Conservation (phyloP, 257 asterid genomes). For the Penstemon davidsonii region DNA sequence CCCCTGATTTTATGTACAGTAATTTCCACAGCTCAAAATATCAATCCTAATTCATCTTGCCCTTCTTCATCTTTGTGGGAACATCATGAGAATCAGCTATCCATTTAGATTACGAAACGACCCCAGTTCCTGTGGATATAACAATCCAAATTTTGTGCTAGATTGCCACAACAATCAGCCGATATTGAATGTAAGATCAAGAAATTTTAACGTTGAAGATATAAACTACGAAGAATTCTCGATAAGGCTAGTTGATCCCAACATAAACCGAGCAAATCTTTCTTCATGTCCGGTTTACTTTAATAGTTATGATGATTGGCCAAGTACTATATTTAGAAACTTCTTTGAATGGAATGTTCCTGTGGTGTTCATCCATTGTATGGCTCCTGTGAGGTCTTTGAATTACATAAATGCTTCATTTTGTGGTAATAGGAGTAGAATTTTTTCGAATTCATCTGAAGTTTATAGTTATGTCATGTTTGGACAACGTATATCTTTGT, state of each 20-base stretch:
- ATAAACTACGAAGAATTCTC: constrained; percentile 39
- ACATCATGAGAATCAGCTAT: constrained; percentile 34
- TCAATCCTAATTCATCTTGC: constrained; percentile 32
- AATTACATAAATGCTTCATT: constrained; percentile 36
- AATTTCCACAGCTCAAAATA: constrained; percentile 34
- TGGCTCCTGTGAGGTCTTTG: constrained; percentile 29
- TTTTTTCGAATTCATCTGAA: constrained; percentile 31
- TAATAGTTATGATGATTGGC: constrained; percentile 34
- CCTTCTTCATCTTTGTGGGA: constrained; percentile 45
- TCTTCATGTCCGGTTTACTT: constrained; percentile 39
- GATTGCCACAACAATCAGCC: constrained; percentile 46
- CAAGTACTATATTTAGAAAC: constrained; percentile 1
- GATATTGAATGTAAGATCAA: constrained; percentile 23
- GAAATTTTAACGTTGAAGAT: constrained; percentile 31
- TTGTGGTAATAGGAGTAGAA: constrained; percentile 41
- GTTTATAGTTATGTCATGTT: constrained; percentile 35
- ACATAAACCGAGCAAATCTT: constrained; percentile 31
- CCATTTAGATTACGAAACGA: constrained; percentile 37
- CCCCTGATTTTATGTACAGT: constrained; percentile 26
- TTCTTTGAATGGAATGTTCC: constrained; percentile 22
- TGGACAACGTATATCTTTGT: constrained; percentile 8
- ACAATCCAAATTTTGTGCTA: constrained; percentile 32
- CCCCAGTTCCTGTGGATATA: constrained; percentile 40
- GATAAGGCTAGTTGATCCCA: constrained; percentile 43
- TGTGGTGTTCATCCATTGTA: constrained; percentile 36